Percentiles rank a stretch among this genome's conserved stretches.
These are phyloP conservation scores for Debaryomyces coudertii DNA, from an alignment of 1,139 yeast species.

Conservation along the genomic window DNA sequence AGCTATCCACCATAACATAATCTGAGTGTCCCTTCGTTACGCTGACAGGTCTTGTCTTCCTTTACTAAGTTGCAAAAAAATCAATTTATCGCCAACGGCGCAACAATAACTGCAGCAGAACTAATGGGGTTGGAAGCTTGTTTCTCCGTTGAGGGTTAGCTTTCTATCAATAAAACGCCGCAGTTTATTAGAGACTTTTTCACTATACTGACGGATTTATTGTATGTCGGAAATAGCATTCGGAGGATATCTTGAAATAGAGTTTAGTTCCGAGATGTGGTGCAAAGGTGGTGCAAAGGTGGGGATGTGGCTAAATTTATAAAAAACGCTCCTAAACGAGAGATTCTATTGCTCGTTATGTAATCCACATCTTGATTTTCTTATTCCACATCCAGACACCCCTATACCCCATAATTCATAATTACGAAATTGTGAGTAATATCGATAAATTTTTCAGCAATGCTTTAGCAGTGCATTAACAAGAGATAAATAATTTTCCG, in stretches of 20 bases:
- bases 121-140: too few relatives aligned
- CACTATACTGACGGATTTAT: not conserved
- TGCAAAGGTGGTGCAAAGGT: not conserved
- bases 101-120: too few relatives aligned
- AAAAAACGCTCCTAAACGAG: too few relatives aligned
- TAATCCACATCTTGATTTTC: too few relatives aligned
- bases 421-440: not conserved
- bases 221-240: not conserved
- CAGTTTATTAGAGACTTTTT: not conserved
- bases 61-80: too few relatives aligned
- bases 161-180: too few relatives aligned
- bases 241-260: not conserved
- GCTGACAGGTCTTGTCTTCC: too few relatives aligned
- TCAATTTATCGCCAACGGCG: too few relatives aligned
- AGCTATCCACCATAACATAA: too few relatives aligned
- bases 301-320: not conserved
- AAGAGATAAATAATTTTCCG: conserved; percentile 1
- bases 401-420: not conserved
- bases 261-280: not conserved
- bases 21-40: too few relatives aligned
- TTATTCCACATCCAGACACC: not conserved
- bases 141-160: too few relatives aligned
- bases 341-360: too few relatives aligned
- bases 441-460: not conserved
- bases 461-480: not conserved